Conservation (phyloP, 768 basidiomycete species). For the Lactifluus piperatus region DNA sequence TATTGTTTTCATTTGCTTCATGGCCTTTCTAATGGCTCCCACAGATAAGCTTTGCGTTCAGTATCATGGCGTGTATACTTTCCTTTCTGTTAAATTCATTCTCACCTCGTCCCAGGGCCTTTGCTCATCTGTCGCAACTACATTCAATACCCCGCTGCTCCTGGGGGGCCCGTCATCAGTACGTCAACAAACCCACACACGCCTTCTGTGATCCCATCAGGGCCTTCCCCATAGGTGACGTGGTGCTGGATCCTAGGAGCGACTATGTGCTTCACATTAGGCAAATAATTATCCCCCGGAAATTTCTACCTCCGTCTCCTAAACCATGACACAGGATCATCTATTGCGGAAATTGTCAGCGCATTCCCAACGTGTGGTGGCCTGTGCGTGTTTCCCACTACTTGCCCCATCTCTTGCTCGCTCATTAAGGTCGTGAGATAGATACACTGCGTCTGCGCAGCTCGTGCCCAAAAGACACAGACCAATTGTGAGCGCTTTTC, state of each 20-base stretch:
- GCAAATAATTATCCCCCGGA: conserved; percentile 16
- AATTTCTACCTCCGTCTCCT: background rate
- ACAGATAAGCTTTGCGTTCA: conserved; percentile 69
- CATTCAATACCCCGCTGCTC: conserved; percentile 65
- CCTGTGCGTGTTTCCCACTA: conserved; percentile 34
- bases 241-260: conserved; percentile 76
- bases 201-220: background rate
- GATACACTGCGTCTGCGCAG: conserved; percentile 77
- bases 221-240: conserved; percentile 32
- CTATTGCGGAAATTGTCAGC: conserved; percentile 71
- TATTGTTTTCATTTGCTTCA: background rate
- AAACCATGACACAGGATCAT: conserved; percentile 31
- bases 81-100: background rate
- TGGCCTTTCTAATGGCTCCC: background rate
- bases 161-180: conserved; percentile 66
- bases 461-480: conserved; percentile 56
- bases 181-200: conserved; percentile 19
- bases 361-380: conserved; percentile 71
- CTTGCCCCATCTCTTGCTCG: background rate
- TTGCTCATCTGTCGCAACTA: conserved; percentile 69
- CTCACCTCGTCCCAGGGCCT: conserved; percentile 38
- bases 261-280: conserved; percentile 65
- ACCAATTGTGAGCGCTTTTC: conserved; percentile 39
- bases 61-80: conserved; percentile 48
- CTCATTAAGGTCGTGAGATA: conserved; percentile 23